Percentiles rank a stretch among this genome's conserved stretches.
Conservation (phyloP, 2,329 filamentous ascomycete genomes). For the Colletotrichum lindemuthianum region DNA sequence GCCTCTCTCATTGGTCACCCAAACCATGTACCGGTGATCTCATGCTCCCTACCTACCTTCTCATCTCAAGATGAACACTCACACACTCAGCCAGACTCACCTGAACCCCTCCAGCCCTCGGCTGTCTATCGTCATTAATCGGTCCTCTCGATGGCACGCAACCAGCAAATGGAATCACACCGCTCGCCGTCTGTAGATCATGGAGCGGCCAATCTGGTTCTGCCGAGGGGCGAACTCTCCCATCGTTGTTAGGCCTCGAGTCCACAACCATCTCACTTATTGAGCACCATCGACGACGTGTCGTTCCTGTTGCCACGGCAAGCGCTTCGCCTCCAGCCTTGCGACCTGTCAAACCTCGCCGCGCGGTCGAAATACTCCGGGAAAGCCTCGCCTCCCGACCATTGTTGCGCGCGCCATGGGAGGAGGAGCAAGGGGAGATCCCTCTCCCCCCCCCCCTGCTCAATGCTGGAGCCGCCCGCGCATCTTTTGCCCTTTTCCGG, state of each 20-base stretch:
- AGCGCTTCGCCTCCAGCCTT: background rate
- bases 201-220: too few species aligned
- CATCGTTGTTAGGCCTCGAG: too few species aligned
- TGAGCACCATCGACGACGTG: too few species aligned
- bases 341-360: background rate
- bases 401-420: too few species aligned
- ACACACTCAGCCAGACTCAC: conserved; percentile 4
- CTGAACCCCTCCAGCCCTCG: conserved; percentile 18
- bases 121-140: conserved; percentile 26
- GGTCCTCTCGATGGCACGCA: conserved; percentile 9
- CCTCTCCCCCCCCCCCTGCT: too few species aligned
- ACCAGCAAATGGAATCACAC: background rate
- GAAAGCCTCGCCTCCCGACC: background rate
- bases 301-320: background rate
- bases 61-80: too few species aligned
- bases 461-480: too few species aligned
- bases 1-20: conserved; percentile 17
- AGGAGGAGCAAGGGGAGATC: too few species aligned
- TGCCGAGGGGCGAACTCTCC: too few species aligned
- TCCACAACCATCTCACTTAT: too few species aligned
- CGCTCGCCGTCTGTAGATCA: too few species aligned
- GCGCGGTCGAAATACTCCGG: background rate
- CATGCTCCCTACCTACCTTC: conserved; percentile 1
- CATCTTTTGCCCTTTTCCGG: too few species aligned
- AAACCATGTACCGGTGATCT: conserved; percentile 23